Conservation (phyloP, 1,139 yeast genomes). For the Blastobotrys proliferans region DNA sequence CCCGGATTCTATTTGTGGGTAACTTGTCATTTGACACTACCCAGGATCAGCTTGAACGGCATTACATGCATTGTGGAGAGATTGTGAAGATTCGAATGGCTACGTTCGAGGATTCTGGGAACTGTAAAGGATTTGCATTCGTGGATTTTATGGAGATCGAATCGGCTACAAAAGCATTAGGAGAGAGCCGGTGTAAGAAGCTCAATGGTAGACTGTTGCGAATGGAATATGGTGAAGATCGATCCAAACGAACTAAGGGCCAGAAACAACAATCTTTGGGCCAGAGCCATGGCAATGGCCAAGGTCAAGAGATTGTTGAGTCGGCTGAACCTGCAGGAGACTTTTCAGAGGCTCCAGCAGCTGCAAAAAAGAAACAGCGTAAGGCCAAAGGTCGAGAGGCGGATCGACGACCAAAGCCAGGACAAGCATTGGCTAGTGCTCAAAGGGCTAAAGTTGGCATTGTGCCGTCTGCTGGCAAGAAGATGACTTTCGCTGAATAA, state of each 20-base stretch:
- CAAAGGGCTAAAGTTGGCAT: constrained; percentile 89
- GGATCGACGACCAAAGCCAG: constrained; percentile 47
- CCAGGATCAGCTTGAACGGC: constrained; percentile 68
- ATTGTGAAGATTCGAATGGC: constrained; percentile 87
- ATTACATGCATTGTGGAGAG: constrained; percentile 76
- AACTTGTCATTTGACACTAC: constrained; percentile 93
- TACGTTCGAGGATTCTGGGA: constrained; percentile 91
- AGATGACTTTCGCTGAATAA: constrained; percentile 49
- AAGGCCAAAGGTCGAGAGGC: constrained; percentile 1
- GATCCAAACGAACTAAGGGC: constrained; percentile 70
- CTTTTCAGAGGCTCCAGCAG: constrained; percentile 6
- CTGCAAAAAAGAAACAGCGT: constrained; percentile 24
- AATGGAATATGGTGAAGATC: constrained; percentile 92
- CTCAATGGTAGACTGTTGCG: constrained; percentile 73
- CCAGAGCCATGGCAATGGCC: no score
- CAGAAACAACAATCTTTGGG: constrained; percentile 32
- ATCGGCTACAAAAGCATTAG: constrained; percentile 80
- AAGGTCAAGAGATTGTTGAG: constrained; percentile 15
- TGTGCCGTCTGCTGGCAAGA: constrained; percentile 88
- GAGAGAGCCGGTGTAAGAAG: constrained; percentile 62
- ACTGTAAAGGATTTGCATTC: constrained; percentile 95
- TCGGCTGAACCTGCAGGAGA: constrained; percentile 2
- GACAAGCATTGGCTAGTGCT: constrained; percentile 83
- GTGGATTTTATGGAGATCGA: constrained; percentile 76
- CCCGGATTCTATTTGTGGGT: constrained; percentile 86